Base-by-base conservation (phyloP, 495 filamentous ascomycete species). In the Parathielavia appendiculata region DNA sequence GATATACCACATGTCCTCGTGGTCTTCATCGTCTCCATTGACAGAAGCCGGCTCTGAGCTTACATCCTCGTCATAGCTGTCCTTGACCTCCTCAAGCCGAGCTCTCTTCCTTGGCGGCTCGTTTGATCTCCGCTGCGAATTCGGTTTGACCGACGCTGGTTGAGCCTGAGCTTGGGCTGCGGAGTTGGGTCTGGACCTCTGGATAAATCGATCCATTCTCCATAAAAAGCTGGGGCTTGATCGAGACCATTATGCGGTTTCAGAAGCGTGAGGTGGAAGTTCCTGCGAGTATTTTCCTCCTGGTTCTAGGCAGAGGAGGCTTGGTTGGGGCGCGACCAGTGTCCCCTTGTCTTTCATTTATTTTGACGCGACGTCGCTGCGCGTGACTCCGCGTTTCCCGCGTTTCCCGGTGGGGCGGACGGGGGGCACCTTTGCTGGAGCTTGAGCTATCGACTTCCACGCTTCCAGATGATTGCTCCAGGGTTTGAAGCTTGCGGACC, bases 71-170 rank as follows among this genome's bases (percentile, higher is more conserved):
- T 50, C 41, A 40, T 70, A 65, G 46, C 65, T 73, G 23, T 65
- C 63, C 35, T 60, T 57, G 22, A 66, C 43, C 26, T 73, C 63
- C 13, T 67, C 68, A 13, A 61, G 54, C 19, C 74, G 72, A 8
- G 56, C 36, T 30, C 64, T 73, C 62, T 78, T 78, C 12, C 50
- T 51, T 1, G 73, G 68, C 30, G 65, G 72, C 10, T 40, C 51
- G 30, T 70, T 63, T 13, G 36, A 58, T 39, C 12, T 50, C 52
- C 35, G 53, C 40, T 20, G 44, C 36, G 20, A 59, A 35, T 45
- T 40, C 50, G 56, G 0, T 46, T 26, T 19, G 22, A 30, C 26
- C 3, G 26, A 30, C 2, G 26, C 26, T 30, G 26, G 26, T 30
- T 6, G 26, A 30, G 26, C 3, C 26, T 30, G 26, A 2, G 26